These are phyloP conservation scores for Endocarpon pusillum DNA, from an alignment of 495 filamentous ascomycete genomes.

Conservation along the genomic window DNA sequence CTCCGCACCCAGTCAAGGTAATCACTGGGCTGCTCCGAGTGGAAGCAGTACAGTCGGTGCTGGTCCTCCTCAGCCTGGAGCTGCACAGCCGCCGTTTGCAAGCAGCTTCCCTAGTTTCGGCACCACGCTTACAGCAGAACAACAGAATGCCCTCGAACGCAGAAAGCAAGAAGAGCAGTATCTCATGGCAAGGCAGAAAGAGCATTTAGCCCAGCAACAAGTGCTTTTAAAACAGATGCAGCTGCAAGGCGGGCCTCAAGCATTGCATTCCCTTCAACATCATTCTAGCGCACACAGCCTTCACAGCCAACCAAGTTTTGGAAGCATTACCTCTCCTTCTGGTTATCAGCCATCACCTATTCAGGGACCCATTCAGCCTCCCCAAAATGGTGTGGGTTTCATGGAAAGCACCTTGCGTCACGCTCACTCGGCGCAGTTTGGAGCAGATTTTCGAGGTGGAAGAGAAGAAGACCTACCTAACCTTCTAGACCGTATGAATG, in stretches of 20 bases:
- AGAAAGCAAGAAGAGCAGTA: slow-evolving; percentile 98
- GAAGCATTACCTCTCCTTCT: slow-evolving; percentile 76
- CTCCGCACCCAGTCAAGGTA: slow-evolving; percentile 28
- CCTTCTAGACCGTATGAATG: slow-evolving; percentile 41
- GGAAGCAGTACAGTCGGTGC: slow-evolving; percentile 23
- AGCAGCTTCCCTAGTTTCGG: slow-evolving; percentile 91
- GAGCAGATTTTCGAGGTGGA: slow-evolving; percentile 28
- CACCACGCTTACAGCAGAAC: slow-evolving; percentile 90
- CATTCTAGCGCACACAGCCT: slow-evolving; percentile 88
- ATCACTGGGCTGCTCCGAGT: slow-evolving; percentile 16
- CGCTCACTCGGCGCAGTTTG: slow-evolving; percentile 22
- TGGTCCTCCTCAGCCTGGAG: slow-evolving; percentile 22
- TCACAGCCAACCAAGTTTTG: slow-evolving; percentile 88
- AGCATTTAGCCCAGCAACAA: slow-evolving; percentile 77
- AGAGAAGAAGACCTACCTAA: slow-evolving; percentile 43
- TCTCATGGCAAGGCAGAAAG: slow-evolving; percentile 84
- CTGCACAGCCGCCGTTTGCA: slow-evolving; percentile 86
- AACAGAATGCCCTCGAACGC: slow-evolving; percentile 90
- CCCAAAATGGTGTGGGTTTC: slow-evolving; percentile 44
- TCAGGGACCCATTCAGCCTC: slow-evolving; percentile 46
- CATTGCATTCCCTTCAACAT: slow-evolving; percentile 54
- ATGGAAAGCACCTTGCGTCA: slow-evolving; percentile 43
- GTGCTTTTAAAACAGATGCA: slow-evolving; percentile 60
- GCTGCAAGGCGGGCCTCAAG: slow-evolving; percentile 37
- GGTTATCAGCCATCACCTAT: slow-evolving; percentile 56